These are phyloP conservation scores for Hyphopichia khmerensis DNA, from an alignment of 1,139 yeast species.

Conservation along the genomic window DNA sequence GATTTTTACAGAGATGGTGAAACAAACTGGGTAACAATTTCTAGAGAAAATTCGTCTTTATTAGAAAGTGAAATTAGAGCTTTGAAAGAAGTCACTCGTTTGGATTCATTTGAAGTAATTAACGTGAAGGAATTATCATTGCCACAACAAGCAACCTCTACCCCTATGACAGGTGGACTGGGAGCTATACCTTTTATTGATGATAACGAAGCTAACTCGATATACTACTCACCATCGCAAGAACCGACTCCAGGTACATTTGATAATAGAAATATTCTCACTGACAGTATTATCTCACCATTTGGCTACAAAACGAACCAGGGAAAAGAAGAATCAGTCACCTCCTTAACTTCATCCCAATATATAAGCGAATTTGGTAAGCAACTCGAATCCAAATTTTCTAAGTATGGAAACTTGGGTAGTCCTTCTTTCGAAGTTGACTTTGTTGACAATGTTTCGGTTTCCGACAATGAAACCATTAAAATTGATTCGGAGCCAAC, in stretches of 20 bases:
- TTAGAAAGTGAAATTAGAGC: conserved; percentile 21
- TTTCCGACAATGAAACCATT: neutral
- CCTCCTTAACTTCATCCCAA: conserved; percentile 31
- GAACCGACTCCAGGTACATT: neutral
- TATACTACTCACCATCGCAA: conserved; percentile 3
- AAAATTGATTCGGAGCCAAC: neutral
- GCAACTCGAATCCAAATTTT: conserved; percentile 23
- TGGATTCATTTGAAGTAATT: conserved; percentile 15
- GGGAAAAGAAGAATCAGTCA: conserved; percentile 2
- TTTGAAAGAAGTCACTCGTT: conserved; percentile 16
- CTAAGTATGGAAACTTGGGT: conserved; percentile 3
- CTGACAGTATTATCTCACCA: neutral
- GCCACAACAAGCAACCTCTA: neutral
- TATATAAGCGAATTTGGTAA: conserved; percentile 30
- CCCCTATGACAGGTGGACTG: neutral
- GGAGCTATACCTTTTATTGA: neutral
- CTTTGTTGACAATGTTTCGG: neutral
- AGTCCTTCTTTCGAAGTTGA: conserved; percentile 1
- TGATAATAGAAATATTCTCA: neutral
- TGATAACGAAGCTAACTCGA: neutral
- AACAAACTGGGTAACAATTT: conserved; percentile 35
- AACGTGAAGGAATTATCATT: conserved; percentile 5
- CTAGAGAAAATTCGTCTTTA: conserved; percentile 23
- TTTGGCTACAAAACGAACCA: conserved; percentile 1
- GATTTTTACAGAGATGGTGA: conserved; percentile 31